These are phyloP conservation scores for Juglanconis oblonga DNA, from an alignment of 2,329 filamentous ascomycete genomes.

Conservation along the genomic window DNA sequence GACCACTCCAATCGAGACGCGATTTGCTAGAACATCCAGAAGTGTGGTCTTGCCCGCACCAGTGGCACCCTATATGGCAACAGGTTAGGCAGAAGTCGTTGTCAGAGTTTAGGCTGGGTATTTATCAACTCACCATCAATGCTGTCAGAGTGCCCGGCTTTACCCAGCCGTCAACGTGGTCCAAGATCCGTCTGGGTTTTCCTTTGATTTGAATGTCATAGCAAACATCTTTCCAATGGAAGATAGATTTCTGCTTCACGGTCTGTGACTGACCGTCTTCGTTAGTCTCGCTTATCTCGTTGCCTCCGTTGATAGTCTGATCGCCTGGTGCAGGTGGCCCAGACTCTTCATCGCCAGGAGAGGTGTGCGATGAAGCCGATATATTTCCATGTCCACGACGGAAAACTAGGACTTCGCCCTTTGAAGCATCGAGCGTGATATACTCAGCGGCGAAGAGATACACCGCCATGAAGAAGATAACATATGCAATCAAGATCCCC, in stretches of 20 bases:
- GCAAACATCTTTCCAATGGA: conserved; percentile 76
- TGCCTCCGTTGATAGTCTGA: no score
- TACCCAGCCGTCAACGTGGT: conserved; percentile 83
- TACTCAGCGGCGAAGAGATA: conserved; percentile 62
- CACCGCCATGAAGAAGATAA: conserved; percentile 59
- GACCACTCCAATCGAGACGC: conserved; percentile 60
- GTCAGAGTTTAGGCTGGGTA: no score
- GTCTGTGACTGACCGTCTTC: no score
- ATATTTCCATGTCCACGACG: conserved; percentile 45
- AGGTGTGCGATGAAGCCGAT: no score
- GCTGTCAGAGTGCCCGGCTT: conserved; percentile 85
- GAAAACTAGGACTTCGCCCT: conserved; percentile 66
- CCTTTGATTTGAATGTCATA: conserved; percentile 72
- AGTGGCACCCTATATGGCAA: conserved; percentile 40
- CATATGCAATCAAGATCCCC: conserved; percentile 64
- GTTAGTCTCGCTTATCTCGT: no score
- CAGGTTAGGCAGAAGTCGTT: no score
- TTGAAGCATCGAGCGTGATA: conserved; percentile 53
- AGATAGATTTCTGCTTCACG: conserved; percentile 51
- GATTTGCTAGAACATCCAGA: conserved; percentile 54
- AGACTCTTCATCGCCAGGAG: no score
- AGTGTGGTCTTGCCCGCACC: conserved; percentile 63
- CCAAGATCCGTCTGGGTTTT: conserved; percentile 67
- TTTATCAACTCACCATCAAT: conserved; percentile 48
- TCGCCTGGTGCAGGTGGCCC: no score